These are phyloP conservation scores for Mortierella sp. DNA, from an alignment of 371 early-diverging fungal genomes.

Conservation along the genomic window DNA sequence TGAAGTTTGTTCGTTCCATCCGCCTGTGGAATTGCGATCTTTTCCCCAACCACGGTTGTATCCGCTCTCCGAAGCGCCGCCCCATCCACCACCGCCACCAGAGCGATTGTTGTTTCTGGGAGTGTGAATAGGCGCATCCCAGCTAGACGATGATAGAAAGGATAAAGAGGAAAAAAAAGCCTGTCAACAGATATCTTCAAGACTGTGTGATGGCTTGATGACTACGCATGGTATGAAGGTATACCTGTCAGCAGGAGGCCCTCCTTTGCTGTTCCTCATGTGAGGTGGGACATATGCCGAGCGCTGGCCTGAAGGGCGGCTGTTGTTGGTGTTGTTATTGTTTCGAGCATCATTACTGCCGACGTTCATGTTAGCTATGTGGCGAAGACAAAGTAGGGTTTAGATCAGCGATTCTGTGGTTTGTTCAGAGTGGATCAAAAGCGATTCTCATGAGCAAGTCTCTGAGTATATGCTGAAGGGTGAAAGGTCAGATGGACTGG, in stretches of 20 bases:
- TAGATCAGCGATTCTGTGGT: no score
- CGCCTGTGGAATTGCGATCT: slow-evolving; percentile 23
- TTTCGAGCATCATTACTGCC: slow-evolving; percentile 50
- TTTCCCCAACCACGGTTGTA: slow-evolving; percentile 53
- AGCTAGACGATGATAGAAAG: slow-evolving; percentile 12
- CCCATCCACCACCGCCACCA: slow-evolving; percentile 35
- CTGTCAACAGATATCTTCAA: background rate
- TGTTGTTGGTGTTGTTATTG: slow-evolving; percentile 21
- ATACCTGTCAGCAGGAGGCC: slow-evolving; percentile 40
- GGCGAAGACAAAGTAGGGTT: no score
- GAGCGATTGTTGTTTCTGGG: slow-evolving; percentile 7
- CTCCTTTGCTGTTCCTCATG: slow-evolving; percentile 61
- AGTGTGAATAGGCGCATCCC: slow-evolving; percentile 38
- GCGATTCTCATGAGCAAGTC: no score
- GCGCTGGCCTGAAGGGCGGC: slow-evolving; percentile 31
- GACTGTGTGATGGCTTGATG: no score
- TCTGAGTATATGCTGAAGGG: no score
- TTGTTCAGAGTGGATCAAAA: no score
- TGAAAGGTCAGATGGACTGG: no score
- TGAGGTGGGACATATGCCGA: slow-evolving; percentile 67
- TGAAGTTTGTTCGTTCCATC: background rate
- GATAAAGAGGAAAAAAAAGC: background rate
- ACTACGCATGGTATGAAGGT: no score
- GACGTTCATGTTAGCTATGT: slow-evolving; percentile 73
- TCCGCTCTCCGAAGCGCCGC: slow-evolving; percentile 52